Evolutionary conservation across 148 eudicot species (phyloP).

Genomic region (Beta vulgaris): DNA sequence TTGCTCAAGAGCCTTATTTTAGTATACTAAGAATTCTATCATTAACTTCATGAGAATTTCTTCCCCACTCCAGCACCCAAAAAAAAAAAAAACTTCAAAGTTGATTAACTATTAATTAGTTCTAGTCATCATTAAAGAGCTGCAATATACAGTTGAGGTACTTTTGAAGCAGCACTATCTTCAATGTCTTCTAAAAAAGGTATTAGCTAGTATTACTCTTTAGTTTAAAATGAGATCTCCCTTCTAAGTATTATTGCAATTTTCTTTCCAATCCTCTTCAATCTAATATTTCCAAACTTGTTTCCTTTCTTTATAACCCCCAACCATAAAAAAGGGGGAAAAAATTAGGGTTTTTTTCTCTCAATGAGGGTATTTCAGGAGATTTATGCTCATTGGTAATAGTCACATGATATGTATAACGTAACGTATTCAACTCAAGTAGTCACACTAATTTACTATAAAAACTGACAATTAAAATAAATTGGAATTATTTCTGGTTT

Average conservation of each 20-base stretch:
- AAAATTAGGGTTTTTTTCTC: too few relatives aligned
- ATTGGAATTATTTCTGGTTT: too few relatives aligned
- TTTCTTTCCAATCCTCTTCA: not conserved
- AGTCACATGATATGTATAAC: too few relatives aligned
- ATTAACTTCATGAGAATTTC: not conserved
- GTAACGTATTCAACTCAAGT: too few relatives aligned
- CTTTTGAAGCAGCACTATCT: not conserved
- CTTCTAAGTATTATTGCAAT: not conserved
- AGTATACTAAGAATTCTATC: not conserved
- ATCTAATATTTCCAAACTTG: not conserved
- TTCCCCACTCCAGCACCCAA: not conserved
- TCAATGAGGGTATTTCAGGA: too few relatives aligned
- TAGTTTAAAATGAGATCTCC: too few relatives aligned
- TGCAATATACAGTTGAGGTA: not conserved
- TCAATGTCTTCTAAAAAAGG: conserved; percentile 17
- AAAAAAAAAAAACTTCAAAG: not conserved
- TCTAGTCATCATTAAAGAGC: not conserved
- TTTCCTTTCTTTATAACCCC: not conserved
- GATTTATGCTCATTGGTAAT: too few relatives aligned
- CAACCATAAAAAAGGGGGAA: too few relatives aligned
- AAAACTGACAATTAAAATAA: too few relatives aligned
- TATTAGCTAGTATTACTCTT: not conserved
- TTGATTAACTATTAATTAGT: not conserved
- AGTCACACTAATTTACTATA: too few relatives aligned
- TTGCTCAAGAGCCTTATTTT: not conserved